A percentile compares a stretch with the other conserved stretches of the same genome.
Evolutionary conservation across 805 yeast genomes (phyloP).

Genomic region (Suhomyces xylopsoci): DNA sequence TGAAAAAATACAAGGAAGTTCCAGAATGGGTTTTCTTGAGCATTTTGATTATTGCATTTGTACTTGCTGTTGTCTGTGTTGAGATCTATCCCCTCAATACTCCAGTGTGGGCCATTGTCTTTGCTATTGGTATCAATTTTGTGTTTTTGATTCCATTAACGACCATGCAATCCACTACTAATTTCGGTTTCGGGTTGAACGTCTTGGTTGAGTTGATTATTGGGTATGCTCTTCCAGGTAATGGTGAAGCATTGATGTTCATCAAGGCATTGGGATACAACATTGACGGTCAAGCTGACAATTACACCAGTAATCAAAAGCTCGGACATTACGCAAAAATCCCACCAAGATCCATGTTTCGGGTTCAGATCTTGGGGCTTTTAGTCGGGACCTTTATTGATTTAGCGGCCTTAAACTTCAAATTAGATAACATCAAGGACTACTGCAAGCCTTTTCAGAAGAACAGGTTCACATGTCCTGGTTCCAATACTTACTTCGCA

Average conservation of each 20-base stretch:
- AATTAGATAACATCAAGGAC: constrained; percentile 27
- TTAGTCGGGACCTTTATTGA: constrained; percentile 22
- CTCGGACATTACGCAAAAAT: constrained; percentile 23
- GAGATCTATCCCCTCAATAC: constrained; percentile 40
- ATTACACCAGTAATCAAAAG: constrained; percentile 35
- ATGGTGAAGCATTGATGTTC: constrained; percentile 20
- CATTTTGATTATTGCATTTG: constrained; percentile 18
- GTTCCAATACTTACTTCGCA: constrained; percentile 37
- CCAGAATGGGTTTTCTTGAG: constrained; percentile 31
- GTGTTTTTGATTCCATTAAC: constrained; percentile 37
- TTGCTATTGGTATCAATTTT: constrained; percentile 49
- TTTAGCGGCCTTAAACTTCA: constrained; percentile 29
- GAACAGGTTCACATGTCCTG: constrained; percentile 41
- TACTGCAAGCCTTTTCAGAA: constrained; percentile 42
- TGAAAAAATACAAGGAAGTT: constrained; percentile 32
- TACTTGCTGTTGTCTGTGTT: constrained; percentile 28
- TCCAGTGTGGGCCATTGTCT: constrained; percentile 60
- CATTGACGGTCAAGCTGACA: constrained; percentile 29
- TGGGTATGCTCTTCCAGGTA: constrained; percentile 29
- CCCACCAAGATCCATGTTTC: constrained; percentile 20
- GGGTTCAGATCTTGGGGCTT: constrained; percentile 24
- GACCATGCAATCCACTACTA: constrained; percentile 13
- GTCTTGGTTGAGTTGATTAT: constrained; percentile 18
- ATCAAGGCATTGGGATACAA: constrained; percentile 23
- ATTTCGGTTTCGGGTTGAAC: constrained; percentile 12